Evolutionary conservation across 176 grass and related monocot species (phyloP).

Genomic region (Paspalum notatum): DNA sequence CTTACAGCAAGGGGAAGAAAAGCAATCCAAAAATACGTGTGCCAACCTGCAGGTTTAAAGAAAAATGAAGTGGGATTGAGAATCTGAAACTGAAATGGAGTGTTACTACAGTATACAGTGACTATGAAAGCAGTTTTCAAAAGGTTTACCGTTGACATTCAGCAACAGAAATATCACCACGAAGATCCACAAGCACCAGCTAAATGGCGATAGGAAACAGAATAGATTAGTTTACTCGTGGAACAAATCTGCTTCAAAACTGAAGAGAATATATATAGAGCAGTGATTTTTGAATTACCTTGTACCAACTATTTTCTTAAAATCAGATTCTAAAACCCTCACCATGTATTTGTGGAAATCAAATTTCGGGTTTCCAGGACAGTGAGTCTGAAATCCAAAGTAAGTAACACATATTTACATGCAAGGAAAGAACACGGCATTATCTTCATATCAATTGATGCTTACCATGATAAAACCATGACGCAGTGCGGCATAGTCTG

Average conservation of each 20-base stretch:
- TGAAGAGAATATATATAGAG: constrained; percentile 9
- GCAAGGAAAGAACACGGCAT: background rate
- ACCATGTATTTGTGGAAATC: constrained; percentile 92
- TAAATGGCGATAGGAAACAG: constrained; percentile 36
- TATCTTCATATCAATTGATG: constrained; percentile 17
- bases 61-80: too few species aligned
- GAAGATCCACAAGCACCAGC: constrained; percentile 87
- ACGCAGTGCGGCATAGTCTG: constrained; percentile 70
- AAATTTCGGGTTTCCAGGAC: constrained; percentile 64
- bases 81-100: background rate
- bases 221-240: constrained; percentile 13
- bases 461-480: constrained; percentile 90
- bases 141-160: constrained; percentile 82
- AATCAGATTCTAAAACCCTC: constrained; percentile 82
- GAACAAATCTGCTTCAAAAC: constrained; percentile 11
- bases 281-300: constrained; percentile 49
- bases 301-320: constrained; percentile 88
- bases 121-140: background rate
- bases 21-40: constrained; percentile 92
- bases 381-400: constrained; percentile 69
- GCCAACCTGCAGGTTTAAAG: constrained; percentile 77
- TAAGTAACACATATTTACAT: background rate
- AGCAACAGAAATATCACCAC: constrained; percentile 91
- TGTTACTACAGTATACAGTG: background rate
- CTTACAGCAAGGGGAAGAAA: constrained; percentile 89